Evolutionary conservation across 495 filamentous ascomycete genomes (phyloP).

Genomic region (Aspergillus sclerotiicarbonarius): DNA sequence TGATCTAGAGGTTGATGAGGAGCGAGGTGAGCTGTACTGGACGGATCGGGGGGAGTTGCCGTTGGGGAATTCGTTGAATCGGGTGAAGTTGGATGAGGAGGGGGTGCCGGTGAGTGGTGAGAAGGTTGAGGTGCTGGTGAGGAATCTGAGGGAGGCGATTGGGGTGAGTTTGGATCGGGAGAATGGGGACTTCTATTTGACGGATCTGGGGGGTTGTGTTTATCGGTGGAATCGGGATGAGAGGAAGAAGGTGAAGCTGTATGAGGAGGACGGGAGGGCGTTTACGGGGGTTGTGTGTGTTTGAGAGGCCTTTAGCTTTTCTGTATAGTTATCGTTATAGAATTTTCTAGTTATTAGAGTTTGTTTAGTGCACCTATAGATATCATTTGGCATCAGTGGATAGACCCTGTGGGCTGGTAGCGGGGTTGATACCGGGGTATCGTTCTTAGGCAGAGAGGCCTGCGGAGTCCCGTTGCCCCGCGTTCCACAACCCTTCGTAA

Average conservation of each 20-base stretch:
- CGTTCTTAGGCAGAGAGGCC: no score
- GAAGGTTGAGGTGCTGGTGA: conserved; percentile 28
- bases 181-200: conserved; percentile 41
- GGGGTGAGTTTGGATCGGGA: conserved; percentile 45
- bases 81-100: conserved; percentile 16
- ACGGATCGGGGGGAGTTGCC: conserved; percentile 54
- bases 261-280: conserved; percentile 24
- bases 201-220: conserved; percentile 47
- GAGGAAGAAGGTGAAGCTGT: conserved; percentile 27
- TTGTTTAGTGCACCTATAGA: no score
- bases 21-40: conserved; percentile 44
- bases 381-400: no score
- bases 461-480: no score
- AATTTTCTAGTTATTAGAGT: no score
- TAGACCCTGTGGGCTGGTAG: no score
- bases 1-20: conserved; percentile 48
- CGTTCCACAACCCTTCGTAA: no score
- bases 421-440: no score
- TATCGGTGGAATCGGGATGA: conserved; percentile 47
- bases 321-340: not conserved
- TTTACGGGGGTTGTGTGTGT: conserved; percentile 29
- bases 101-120: conserved; percentile 15
- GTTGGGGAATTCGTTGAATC: conserved; percentile 46
- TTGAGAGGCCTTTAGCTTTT: not conserved
- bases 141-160: conserved; percentile 49